These are phyloP conservation scores for Spergularia marina DNA, from an alignment of 148 eudicot genomes.

Conservation along the genomic window DNA sequence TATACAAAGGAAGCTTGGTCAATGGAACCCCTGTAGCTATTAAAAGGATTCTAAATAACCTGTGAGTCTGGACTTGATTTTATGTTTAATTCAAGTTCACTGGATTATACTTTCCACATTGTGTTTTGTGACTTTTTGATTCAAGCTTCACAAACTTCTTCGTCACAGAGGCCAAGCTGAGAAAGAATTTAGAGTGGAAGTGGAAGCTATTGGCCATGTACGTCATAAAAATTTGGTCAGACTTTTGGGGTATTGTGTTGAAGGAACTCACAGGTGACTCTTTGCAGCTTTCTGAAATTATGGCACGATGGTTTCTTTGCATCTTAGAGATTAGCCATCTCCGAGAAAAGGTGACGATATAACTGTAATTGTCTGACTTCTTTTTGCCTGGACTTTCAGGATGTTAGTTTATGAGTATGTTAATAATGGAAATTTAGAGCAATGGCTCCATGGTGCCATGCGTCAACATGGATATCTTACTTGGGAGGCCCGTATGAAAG, in stretches of 20 bases:
- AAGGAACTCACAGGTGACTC: slow-evolving; percentile 66
- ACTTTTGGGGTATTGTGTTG: slow-evolving; percentile 64
- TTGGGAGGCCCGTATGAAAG: slow-evolving; percentile 73
- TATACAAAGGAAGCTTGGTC: slow-evolving; percentile 57
- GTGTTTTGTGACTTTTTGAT: slow-evolving; percentile 7
- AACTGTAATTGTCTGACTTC: slow-evolving; percentile 8
- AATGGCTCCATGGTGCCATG: slow-evolving; percentile 84
- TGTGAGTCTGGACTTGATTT: slow-evolving; percentile 38
- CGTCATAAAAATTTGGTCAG: slow-evolving; percentile 70
- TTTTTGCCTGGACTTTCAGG: slow-evolving; percentile 36
- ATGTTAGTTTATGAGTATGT: slow-evolving; percentile 73
- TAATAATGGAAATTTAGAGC: slow-evolving; percentile 73
- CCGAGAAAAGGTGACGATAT: neutral
- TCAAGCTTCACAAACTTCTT: slow-evolving; percentile 10
- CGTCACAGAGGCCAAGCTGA: slow-evolving; percentile 59
- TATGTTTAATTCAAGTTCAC: neutral
- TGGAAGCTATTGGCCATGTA: slow-evolving; percentile 73
- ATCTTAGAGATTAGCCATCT: neutral
- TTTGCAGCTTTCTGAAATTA: neutral
- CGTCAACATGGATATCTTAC: slow-evolving; percentile 67
- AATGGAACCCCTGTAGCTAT: slow-evolving; percentile 65
- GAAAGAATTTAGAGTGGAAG: slow-evolving; percentile 73
- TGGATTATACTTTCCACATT: neutral
- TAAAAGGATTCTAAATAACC: slow-evolving; percentile 59
- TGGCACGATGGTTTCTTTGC: neutral